A percentile compares a stretch with the other conserved stretches of the same genome.
These are phyloP conservation scores for Clarireedia paspali DNA, from an alignment of 2,329 filamentous ascomycete genomes.

Conservation along the genomic window DNA sequence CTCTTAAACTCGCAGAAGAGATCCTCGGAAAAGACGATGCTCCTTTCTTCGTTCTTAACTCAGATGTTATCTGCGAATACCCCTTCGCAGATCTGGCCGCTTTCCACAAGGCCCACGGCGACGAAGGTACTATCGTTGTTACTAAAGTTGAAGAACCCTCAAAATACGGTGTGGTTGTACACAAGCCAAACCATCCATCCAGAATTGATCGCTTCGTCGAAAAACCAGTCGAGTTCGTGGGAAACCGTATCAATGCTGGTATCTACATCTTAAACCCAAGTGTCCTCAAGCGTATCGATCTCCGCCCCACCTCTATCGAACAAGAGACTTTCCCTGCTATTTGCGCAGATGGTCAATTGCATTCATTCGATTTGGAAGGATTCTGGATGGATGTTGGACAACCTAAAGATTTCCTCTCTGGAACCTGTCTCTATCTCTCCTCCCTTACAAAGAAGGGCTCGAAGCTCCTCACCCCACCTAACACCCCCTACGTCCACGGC, in stretches of 20 bases:
- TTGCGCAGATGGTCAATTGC: slow-evolving; percentile 78
- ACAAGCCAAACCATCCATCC: slow-evolving; percentile 85
- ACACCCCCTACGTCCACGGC: slow-evolving; percentile 76
- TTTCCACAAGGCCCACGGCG: slow-evolving; percentile 88
- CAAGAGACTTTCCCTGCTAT: slow-evolving; percentile 98
- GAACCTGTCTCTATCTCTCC: slow-evolving; percentile 92
- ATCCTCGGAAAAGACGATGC: slow-evolving; percentile 88
- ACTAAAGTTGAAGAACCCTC: slow-evolving; percentile 99
- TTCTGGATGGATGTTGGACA: slow-evolving; percentile 99
- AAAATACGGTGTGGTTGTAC: slow-evolving; percentile 97
- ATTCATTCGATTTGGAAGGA: slow-evolving; percentile 93
- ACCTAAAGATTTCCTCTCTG: slow-evolving; percentile 95
- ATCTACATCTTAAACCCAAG: slow-evolving; percentile 97
- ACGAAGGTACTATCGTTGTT: slow-evolving; percentile 95
- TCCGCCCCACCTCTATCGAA: slow-evolving; percentile 94
- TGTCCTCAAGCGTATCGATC: slow-evolving; percentile 83
- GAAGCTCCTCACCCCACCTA: slow-evolving; percentile 68
- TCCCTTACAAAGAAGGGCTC: slow-evolving; percentile 85
- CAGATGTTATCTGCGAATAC: slow-evolving; percentile 96
- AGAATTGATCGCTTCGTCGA: slow-evolving; percentile 98
- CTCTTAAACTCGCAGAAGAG: slow-evolving; percentile 88
- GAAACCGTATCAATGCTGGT: slow-evolving; percentile 97
- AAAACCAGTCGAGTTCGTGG: slow-evolving; percentile 97
- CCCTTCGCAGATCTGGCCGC: slow-evolving; percentile 83
- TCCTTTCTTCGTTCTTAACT: slow-evolving; percentile 98